Evolutionary conservation across 352 stramenopile species (phyloP).

Genomic region (Pythium dissotocum): DNA sequence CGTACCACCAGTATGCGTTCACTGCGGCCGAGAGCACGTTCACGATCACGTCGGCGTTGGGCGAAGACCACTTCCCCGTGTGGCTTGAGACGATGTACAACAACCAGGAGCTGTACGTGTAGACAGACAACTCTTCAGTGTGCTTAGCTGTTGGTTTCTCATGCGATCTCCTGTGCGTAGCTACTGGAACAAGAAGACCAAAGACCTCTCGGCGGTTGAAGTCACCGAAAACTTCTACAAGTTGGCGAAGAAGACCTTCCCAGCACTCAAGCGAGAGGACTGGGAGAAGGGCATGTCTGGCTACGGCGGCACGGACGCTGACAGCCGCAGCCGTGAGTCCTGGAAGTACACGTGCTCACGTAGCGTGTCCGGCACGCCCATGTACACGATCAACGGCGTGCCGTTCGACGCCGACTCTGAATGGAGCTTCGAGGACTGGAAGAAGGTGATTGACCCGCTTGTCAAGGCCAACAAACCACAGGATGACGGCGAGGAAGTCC

Average conservation of each 20-base stretch:
- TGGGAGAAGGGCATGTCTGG: slow-evolving; percentile 76
- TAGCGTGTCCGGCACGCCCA: slow-evolving; percentile 68
- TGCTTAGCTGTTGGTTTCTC: not conserved
- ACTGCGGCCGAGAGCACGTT: slow-evolving; percentile 59
- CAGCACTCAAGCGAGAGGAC: slow-evolving; percentile 54
- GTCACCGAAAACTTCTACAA: slow-evolving; percentile 57
- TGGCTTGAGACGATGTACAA: slow-evolving; percentile 83
- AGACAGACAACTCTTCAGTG: no score
- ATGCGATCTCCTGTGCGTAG: slow-evolving; percentile 19
- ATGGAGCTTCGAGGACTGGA: slow-evolving; percentile 56
- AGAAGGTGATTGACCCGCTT: slow-evolving; percentile 48
- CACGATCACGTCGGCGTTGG: slow-evolving; percentile 61
- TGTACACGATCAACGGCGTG: slow-evolving; percentile 82
- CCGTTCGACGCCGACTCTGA: slow-evolving; percentile 55
- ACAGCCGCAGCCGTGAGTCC: slow-evolving; percentile 53
- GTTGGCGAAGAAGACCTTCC: slow-evolving; percentile 70
- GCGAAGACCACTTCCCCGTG: slow-evolving; percentile 52
- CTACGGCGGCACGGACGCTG: slow-evolving; percentile 69
- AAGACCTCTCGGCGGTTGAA: slow-evolving; percentile 71
- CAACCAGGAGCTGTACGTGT: slow-evolving; percentile 68
- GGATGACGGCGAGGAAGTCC: not conserved
- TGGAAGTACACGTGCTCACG: slow-evolving; percentile 87
- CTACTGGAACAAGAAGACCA: slow-evolving; percentile 83
- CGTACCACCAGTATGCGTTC: slow-evolving; percentile 81
- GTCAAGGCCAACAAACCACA: slow-evolving; percentile 33